Conservation (phyloP, 176 grass and related monocot species). For the Lolium rigidum region DNA sequence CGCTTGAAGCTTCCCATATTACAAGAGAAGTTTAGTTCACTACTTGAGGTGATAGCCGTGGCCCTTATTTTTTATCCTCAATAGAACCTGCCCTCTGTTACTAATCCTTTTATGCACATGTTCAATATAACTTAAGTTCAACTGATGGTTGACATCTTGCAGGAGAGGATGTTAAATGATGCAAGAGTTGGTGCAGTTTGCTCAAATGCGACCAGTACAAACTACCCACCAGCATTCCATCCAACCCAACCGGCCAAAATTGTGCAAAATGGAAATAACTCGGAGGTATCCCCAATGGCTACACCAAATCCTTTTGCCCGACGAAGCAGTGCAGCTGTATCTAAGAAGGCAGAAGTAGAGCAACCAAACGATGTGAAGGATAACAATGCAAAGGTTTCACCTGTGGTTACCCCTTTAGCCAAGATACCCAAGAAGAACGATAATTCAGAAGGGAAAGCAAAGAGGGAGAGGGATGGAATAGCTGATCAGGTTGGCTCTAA, state of each 20-base stretch:
- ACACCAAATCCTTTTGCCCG: conserved; percentile 15
- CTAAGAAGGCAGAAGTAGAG: conserved; percentile 44
- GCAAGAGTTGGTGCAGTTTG: conserved; percentile 26
- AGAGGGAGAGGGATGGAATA: conserved; percentile 28
- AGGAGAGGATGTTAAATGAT: conserved; percentile 80
- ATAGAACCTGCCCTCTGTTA: conserved; percentile 8
- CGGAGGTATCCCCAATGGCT: conserved; percentile 28
- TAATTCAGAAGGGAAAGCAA: conserved; percentile 31
- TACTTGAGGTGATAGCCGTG: conserved; percentile 71
- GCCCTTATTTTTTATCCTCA: conserved; percentile 7
- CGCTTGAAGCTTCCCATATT: conserved; percentile 85
- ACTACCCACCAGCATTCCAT: conserved; percentile 19
- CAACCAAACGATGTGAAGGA: conserved; percentile 20
- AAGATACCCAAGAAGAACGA: conserved; percentile 40
- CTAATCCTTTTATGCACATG: conserved; percentile 2
- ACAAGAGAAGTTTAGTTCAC: conserved; percentile 83
- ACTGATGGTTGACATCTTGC: conserved; percentile 46
- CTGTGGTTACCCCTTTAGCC: conserved; percentile 25
- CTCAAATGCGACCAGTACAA: conserved; percentile 32
- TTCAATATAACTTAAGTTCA: conserved; percentile 3
- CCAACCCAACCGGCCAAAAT: conserved; percentile 21
- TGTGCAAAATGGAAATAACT: conserved; percentile 29
- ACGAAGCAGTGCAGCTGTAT: conserved; percentile 28
- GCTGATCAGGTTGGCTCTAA: conserved; percentile 15
- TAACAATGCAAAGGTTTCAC: conserved; percentile 20